A percentile compares a stretch with the other conserved stretches of the same genome.
phyloP scores from a whole-genome alignment of 441 rosid species.

The Flueggea neowawraea region DNA sequence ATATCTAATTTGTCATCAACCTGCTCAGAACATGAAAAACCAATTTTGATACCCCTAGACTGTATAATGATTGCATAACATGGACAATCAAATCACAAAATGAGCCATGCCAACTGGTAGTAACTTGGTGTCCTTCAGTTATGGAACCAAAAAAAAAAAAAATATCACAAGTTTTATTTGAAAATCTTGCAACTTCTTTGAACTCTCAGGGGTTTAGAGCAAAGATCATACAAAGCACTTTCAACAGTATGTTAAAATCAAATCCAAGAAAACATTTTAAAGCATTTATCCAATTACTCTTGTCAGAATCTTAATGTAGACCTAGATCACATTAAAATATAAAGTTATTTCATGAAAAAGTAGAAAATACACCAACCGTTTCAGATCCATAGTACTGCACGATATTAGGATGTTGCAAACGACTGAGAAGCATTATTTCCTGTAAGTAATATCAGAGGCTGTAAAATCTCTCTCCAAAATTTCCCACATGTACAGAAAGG shows the following conservation, averaged over 20 bases:
- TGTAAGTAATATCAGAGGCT: slow-evolving; percentile 23
- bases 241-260: too few species aligned
- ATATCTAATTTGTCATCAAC: slow-evolving; percentile 83
- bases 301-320: too few species aligned
- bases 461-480: slow-evolving; percentile 1
- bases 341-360: neutral
- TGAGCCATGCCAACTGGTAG: too few species aligned
- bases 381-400: slow-evolving; percentile 98
- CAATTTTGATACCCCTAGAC: too few species aligned
- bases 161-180: neutral
- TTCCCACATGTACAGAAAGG: neutral
- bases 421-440: slow-evolving; percentile 78
- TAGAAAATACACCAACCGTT: slow-evolving; percentile 41
- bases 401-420: slow-evolving; percentile 80
- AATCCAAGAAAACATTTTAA: too few species aligned
- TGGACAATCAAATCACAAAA: too few species aligned
- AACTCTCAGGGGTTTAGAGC: too few species aligned
- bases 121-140: neutral
- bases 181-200: too few species aligned
- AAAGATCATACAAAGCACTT: too few species aligned
- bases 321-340: too few species aligned
- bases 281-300: too few species aligned
- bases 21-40: slow-evolving; percentile 37
- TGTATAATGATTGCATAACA: too few species aligned
- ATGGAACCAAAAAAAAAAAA: neutral